Percentiles rank a stretch among this genome's conserved stretches.
Evolutionary conservation across 768 basidiomycete species (phyloP).

Genomic region (Tricholoma flavovirens): DNA sequence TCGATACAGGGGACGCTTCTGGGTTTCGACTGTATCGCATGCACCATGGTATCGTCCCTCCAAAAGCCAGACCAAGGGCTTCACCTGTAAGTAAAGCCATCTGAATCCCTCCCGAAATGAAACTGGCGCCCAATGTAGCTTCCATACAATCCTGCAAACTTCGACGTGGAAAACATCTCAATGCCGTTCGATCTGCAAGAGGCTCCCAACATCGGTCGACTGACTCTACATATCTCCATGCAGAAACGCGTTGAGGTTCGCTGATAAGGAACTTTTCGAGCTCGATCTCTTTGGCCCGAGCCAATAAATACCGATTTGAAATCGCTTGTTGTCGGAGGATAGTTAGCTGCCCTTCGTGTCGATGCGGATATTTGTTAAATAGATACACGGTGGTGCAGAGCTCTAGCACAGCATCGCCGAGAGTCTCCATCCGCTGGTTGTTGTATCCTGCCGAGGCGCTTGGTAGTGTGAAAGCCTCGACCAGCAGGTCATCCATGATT

Average conservation of each 20-base stretch:
- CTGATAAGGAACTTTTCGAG: constrained; percentile 60
- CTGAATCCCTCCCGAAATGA: constrained; percentile 63
- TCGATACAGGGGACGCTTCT: constrained; percentile 30
- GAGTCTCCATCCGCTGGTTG: constrained; percentile 83
- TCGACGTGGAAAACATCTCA: constrained; percentile 53
- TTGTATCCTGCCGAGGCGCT: constrained; percentile 55
- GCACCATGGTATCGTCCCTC: constrained; percentile 65
- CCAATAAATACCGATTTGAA: constrained; percentile 65
- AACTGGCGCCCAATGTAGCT: constrained; percentile 74
- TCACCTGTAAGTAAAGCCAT: constrained; percentile 63
- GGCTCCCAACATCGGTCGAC: constrained; percentile 26
- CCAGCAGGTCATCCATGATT: constrained; percentile 50
- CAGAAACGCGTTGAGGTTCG: constrained; percentile 45
- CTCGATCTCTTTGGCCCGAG: constrained; percentile 56
- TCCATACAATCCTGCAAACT: constrained; percentile 89
- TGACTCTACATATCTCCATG: constrained; percentile 53
- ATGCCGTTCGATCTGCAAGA: constrained; percentile 25
- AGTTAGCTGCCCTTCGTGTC: constrained; percentile 81
- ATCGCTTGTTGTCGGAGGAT: constrained; percentile 57
- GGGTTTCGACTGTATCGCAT: constrained; percentile 41
- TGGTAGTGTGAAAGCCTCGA: constrained; percentile 76
- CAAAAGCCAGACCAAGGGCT: constrained; percentile 64
- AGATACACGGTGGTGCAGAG: constrained; percentile 70
- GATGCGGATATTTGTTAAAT: constrained; percentile 67
- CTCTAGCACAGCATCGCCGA: constrained; percentile 82